Conservation (phyloP, 2,329 filamentous ascomycete genomes). For the Arachnomyces sp. region DNA sequence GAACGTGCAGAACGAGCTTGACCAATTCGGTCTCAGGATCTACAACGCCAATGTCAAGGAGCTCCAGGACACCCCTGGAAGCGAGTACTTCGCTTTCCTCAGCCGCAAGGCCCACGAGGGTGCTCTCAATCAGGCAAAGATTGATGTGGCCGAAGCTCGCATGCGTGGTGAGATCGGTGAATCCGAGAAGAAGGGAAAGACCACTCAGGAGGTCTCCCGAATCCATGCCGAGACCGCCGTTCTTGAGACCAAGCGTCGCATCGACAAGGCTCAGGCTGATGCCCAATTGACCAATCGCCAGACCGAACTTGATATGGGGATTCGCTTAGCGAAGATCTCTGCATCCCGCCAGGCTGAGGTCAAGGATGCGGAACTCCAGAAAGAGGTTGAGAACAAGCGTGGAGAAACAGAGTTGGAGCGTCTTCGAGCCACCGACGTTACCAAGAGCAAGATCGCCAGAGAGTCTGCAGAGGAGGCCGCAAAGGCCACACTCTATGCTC, state of each 20-base stretch:
- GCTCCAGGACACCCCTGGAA: conserved; percentile 70
- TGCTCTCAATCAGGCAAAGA: conserved; percentile 68
- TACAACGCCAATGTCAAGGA: conserved; percentile 78
- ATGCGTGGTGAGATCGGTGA: conserved; percentile 57
- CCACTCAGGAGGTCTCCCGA: conserved; percentile 79
- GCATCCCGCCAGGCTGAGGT: conserved; percentile 65
- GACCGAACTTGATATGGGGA: conserved; percentile 62
- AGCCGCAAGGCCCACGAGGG: conserved; percentile 79
- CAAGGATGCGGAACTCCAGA: conserved; percentile 72
- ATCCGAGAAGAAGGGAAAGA: conserved; percentile 66
- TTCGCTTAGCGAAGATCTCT: conserved; percentile 66
- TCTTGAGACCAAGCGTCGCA: conserved; percentile 73
- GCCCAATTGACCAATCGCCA: conserved; percentile 65
- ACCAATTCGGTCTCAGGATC: conserved; percentile 70
- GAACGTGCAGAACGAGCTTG: conserved; percentile 70
- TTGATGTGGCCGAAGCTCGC: conserved; percentile 51
- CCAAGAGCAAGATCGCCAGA: conserved; percentile 55
- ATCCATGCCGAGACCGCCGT: conserved; percentile 81
- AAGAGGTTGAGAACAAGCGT: conserved; percentile 66
- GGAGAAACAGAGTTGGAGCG: conserved; percentile 74
- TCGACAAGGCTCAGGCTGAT: conserved; percentile 70
- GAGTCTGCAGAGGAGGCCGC: conserved; percentile 38
- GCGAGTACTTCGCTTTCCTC: conserved; percentile 75
- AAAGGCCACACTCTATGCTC: conserved; percentile 42
- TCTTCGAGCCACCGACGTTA: conserved; percentile 67